Conservation (phyloP, 306 rosid species). For the apple (Malus domestica) region DNA sequence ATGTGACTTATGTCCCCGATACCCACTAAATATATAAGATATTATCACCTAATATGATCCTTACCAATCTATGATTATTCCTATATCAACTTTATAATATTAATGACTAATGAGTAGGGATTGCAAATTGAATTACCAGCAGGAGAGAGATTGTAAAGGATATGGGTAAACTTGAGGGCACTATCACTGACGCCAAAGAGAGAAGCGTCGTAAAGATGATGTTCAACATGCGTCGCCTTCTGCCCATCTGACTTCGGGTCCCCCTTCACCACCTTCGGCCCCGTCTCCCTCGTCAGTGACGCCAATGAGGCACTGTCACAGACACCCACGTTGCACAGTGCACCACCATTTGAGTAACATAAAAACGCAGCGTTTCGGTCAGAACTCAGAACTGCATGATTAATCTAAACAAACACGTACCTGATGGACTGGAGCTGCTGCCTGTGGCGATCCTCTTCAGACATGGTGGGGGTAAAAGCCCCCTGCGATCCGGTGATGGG, state of each 20-base stretch:
- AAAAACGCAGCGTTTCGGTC: not conserved
- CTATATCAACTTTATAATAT: no score
- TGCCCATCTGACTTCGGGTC: constrained; percentile 46
- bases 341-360: not conserved
- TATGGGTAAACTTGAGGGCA: constrained; percentile 75
- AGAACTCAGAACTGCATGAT: no score
- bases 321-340: not conserved
- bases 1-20: no score
- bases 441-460: constrained; percentile 58
- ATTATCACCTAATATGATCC: not conserved
- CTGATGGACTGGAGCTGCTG: constrained; percentile 83
- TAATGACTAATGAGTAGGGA: not conserved
- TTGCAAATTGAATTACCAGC: constrained; percentile 44
- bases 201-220: constrained; percentile 36
- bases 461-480: constrained; percentile 26
- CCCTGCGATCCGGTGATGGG: constrained; percentile 35
- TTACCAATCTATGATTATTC: not conserved
- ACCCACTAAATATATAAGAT: no score
- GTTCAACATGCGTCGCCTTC: constrained; percentile 27
- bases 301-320: constrained; percentile 79
- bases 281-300: constrained; percentile 82
- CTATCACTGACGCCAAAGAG: constrained; percentile 73
- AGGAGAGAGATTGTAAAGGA: constrained; percentile 88
- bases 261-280: constrained; percentile 83
- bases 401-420: not conserved